A percentile compares a stretch with the other conserved stretches of the same genome.
Conservation (phyloP, 371 early-diverging fungal species). For the Rhizopus stolonifer region DNA sequence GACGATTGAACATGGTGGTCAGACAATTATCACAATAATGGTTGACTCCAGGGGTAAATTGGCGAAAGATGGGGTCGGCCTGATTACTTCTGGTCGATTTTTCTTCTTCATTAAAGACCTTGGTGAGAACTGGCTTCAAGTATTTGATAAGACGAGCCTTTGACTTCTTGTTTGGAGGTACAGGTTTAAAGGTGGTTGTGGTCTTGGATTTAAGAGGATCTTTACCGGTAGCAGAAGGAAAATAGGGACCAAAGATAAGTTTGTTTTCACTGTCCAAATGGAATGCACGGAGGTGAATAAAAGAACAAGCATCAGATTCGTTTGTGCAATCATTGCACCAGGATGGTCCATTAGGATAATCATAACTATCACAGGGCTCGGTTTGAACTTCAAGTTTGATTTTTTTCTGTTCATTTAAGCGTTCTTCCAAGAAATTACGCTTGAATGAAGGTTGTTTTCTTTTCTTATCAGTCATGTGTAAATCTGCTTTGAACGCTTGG, state of each 20-base stretch:
- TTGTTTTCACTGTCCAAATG: neutral
- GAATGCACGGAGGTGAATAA: neutral
- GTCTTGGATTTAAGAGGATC: neutral
- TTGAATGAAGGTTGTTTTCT: neutral
- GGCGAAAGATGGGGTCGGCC: neutral
- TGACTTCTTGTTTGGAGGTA: neutral
- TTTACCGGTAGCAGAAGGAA: neutral
- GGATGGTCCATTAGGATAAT: neutral
- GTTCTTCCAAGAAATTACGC: neutral
- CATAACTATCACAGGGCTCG: neutral
- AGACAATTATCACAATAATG: conserved; percentile 48
- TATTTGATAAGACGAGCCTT: neutral
- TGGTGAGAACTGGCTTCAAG: neutral
- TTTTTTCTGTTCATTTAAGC: neutral
- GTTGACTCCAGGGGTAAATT: neutral
- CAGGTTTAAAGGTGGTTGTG: neutral
- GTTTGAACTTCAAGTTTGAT: neutral
- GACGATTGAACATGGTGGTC: conserved; percentile 44
- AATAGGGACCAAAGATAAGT: neutral
- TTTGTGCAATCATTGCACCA: neutral
- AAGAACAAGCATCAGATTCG: neutral
- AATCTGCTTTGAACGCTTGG: too few species aligned
- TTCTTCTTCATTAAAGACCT: neutral
- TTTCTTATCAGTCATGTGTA: neutral
- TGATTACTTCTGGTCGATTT: neutral